A percentile compares a stretch with the other conserved stretches of the same genome.
Evolutionary conservation across 192 early-diverging fungal genomes (phyloP).

Genomic region (Rhizophagus clarus): DNA sequence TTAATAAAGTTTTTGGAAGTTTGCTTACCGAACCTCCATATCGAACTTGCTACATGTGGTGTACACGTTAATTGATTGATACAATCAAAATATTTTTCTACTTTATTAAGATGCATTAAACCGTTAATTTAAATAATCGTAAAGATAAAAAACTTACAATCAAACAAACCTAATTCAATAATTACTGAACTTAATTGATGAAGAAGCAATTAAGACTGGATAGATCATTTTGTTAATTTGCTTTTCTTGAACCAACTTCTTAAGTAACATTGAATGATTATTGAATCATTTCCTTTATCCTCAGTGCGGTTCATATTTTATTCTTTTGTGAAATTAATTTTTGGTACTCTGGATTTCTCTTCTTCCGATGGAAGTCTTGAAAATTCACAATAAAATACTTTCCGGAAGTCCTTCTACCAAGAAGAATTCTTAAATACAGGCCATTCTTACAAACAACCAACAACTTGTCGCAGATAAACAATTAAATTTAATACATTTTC

Average conservation of each 20-base stretch:
- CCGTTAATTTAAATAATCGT: too few species aligned
- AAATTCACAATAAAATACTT: background rate
- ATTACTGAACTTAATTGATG: background rate
- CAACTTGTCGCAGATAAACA: background rate
- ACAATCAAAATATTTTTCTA: too few species aligned
- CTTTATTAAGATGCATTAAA: too few species aligned
- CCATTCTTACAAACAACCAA: conserved; percentile 14
- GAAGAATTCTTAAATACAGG: background rate
- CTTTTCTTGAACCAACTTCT: background rate
- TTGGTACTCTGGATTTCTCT: background rate
- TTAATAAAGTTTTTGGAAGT: too few species aligned
- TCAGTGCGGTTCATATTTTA: background rate
- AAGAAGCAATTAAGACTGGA: background rate
- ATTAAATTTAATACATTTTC: conserved; percentile 19
- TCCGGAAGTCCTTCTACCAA: background rate
- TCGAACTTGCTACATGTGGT: too few species aligned
- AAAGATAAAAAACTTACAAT: too few species aligned
- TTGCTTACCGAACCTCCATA: too few species aligned
- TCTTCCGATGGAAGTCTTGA: conserved; percentile 6
- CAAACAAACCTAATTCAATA: conserved; percentile 1
- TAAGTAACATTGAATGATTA: background rate
- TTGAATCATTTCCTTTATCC: background rate
- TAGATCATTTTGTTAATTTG: background rate
- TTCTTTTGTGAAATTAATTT: conserved; percentile 16
- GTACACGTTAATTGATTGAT: too few species aligned